Conservation (phyloP, 306 rosid genomes). For the Cicer bijugum region DNA sequence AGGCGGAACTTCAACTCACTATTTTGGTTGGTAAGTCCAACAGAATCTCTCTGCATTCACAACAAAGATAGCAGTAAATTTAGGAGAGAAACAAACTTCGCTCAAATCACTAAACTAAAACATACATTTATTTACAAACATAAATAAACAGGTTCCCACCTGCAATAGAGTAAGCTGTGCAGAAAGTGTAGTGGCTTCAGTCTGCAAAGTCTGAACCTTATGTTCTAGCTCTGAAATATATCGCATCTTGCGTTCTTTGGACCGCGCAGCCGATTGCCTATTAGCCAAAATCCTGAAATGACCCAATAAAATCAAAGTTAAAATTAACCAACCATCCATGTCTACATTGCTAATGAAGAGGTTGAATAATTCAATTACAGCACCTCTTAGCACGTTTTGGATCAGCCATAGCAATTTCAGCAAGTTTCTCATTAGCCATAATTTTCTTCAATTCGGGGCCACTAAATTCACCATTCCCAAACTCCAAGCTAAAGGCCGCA, state of each 20-base stretch:
- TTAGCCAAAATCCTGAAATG: conserved; percentile 82
- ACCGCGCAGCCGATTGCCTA: conserved; percentile 94
- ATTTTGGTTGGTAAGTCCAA: conserved; percentile 86
- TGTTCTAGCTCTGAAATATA: conserved; percentile 94
- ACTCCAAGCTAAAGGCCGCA: conserved; percentile 84
- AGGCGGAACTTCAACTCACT: conserved; percentile 96
- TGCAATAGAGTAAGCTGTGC: conserved; percentile 89
- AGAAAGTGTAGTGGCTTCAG: conserved; percentile 92
- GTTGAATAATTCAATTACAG: conserved; percentile 7
- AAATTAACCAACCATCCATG: conserved; percentile 1
- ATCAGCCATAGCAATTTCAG: conserved; percentile 86
- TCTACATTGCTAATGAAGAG: not conserved
- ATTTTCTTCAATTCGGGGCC: conserved; percentile 95
- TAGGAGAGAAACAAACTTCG: conserved; percentile 1
- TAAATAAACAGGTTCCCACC: conserved; percentile 52
- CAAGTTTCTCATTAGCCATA: conserved; percentile 93
- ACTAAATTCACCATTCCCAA: conserved; percentile 92
- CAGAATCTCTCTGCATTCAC: conserved; percentile 76
- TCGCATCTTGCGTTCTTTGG: conserved; percentile 91
- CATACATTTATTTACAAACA: conserved; percentile 14
- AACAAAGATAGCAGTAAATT: conserved; percentile 32
- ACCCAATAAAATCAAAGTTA: conserved; percentile 19
- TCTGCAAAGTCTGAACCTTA: conserved; percentile 92
- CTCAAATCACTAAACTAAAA: not conserved
- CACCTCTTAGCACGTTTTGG: conserved; percentile 97